Conservation (phyloP, 768 basidiomycete genomes). For the Boletus rubropictus region DNA sequence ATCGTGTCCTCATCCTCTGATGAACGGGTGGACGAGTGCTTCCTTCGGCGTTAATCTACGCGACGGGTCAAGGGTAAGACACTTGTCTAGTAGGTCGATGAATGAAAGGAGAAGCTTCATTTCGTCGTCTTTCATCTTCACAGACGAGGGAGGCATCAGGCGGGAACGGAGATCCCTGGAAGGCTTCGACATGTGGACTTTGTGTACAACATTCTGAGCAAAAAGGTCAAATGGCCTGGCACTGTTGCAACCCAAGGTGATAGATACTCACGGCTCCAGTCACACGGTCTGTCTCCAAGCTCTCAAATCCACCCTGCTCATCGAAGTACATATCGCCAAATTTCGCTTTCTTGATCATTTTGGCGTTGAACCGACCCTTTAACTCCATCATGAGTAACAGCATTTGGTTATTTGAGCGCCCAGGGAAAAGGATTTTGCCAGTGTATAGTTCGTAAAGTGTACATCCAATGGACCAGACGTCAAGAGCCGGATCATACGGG, state of each 20-base stretch:
- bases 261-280: constrained; percentile 67
- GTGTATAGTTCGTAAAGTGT: constrained; percentile 95
- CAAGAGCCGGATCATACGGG: constrained; percentile 90
- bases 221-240: constrained; percentile 17
- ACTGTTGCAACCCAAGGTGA: constrained; percentile 2
- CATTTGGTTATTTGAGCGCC: constrained; percentile 97
- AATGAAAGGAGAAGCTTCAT: constrained; percentile 72
- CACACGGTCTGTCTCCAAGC: constrained; percentile 76
- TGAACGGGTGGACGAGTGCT: constrained; percentile 81
- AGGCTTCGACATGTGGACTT: constrained; percentile 80
- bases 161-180: constrained; percentile 74
- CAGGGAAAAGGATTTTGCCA: constrained; percentile 96
- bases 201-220: constrained; percentile 71
- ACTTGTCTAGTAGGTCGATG: constrained; percentile 88
- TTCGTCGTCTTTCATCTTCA: constrained; percentile 86
- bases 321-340: constrained; percentile 94
- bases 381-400: constrained; percentile 96
- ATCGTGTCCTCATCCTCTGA: constrained; percentile 45
- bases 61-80: constrained; percentile 78
- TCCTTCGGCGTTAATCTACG: constrained; percentile 87
- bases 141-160: constrained; percentile 71
- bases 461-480: constrained; percentile 96
- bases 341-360: constrained; percentile 90
- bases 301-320: constrained; percentile 82
- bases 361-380: constrained; percentile 87